Percentiles rank a stretch among this genome's conserved stretches.
phyloP scores from a whole-genome alignment of 2,329 filamentous ascomycete genomes.

The Penicillium sp. region DNA sequence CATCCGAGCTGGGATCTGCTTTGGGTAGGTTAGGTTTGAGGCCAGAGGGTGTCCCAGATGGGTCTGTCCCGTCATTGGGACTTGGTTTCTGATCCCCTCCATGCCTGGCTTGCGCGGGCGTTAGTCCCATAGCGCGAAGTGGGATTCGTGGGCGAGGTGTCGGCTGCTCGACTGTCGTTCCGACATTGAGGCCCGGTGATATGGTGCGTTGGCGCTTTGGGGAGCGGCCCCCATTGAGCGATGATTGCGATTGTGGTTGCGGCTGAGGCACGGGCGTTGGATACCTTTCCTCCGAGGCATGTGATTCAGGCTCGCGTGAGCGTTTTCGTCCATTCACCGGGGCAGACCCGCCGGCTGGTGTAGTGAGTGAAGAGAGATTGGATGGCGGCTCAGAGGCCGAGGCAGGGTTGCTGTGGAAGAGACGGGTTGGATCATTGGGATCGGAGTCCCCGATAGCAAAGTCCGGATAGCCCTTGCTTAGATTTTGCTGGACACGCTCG shows the following conservation, averaged over 20 bases:
- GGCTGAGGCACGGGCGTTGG: conserved; percentile 8
- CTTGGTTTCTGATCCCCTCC: not conserved
- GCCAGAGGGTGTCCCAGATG: not conserved
- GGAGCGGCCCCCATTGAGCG: conserved; percentile 31
- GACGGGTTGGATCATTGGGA: conserved; percentile 25
- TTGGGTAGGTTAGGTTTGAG: not conserved
- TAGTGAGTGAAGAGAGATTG: conserved; percentile 31
- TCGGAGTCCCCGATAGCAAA: conserved; percentile 22
- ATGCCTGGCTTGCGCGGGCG: conserved; percentile 1
- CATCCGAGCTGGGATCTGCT: conserved; percentile 19
- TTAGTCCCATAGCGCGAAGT: conserved; percentile 13
- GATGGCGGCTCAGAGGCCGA: conserved; percentile 38
- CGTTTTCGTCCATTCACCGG: conserved; percentile 39
- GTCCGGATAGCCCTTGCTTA: conserved; percentile 44
- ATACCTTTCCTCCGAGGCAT: conserved; percentile 9
- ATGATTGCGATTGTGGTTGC: conserved; percentile 6
- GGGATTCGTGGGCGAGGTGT: conserved; percentile 20
- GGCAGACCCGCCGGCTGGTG: conserved; percentile 19
- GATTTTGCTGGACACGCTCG: conserved; percentile 45
- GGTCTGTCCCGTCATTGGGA: not conserved
- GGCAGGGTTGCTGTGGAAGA: conserved; percentile 31
- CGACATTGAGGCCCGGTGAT: conserved; percentile 16
- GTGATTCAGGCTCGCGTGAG: conserved; percentile 37
- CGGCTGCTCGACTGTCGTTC: conserved; percentile 3
- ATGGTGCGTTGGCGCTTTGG: conserved; percentile 39